Evolutionary conservation across 345 rosid species (phyloP), one percentile per base, ranked within the genome.

Genomic region (Sisymbrium altissimum): DNA sequence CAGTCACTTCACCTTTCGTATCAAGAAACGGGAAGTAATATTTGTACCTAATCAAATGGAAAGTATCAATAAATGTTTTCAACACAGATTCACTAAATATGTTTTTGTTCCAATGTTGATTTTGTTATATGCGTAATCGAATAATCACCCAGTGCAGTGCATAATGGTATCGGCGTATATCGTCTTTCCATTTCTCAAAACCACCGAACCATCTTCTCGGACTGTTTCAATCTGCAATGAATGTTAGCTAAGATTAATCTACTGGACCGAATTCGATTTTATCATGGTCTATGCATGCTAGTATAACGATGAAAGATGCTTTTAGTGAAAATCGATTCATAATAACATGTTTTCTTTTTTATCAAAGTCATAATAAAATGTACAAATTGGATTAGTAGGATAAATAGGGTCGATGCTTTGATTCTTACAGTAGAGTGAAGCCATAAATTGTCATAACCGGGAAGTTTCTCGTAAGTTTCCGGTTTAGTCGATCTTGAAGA

Each of bases 91-190:
- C 8, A n/a, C 27, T 13, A 41, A 4, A 13, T 41, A 7, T 41
- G 13, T 14, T 41, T 11, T 40, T 1, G 40, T 40, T 40, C 44
- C 6, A 40, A 13, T 17, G 29, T 18, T 58, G 19, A 18, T 13
- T 36, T 9, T 29, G 19, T 29, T 57, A 0, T 33, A 35, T 33
- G 29, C n/a, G 15, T 3, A 12, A 21, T 21, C 7, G 8, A 19
- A 56, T 83, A 17, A 54, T 84, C 81, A 91, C 96, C 91, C 93
- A 0, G 91, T 87, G 81, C 93, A 86, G 44, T 89, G 97, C 50
- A 91, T 63, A 71, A 91, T 84, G 38, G 81, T 67, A 79, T 86
- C 84, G 1, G 91, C 92, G 7, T 13, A 30, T n/a, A 83, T 69
- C 19, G 53, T 59, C 36, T 71, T 77, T 59, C 90, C 89, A 52